Evolutionary conservation across 2,329 filamentous ascomycete genomes (phyloP).

Genomic region (Cercospora zeae-maydis): DNA sequence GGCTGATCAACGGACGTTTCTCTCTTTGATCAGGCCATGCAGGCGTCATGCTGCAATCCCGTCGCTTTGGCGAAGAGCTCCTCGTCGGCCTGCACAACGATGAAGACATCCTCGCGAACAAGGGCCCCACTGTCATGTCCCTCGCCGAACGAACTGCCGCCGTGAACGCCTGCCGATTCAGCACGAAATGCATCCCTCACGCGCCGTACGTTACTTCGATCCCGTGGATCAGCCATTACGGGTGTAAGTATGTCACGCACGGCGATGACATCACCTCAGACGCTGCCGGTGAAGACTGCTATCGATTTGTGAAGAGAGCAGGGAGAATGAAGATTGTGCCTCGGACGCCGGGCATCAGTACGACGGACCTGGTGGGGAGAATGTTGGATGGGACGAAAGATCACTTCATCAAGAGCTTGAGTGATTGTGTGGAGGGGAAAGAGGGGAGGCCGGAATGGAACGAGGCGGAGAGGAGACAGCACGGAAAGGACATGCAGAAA

Average conservation of each 20-base stretch:
- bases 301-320: constrained; percentile 93
- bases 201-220: constrained; percentile 94
- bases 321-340: constrained; percentile 95
- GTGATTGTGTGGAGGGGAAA: constrained; percentile 42
- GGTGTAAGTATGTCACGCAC: constrained; percentile 92
- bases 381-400: constrained; percentile 95
- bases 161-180: constrained; percentile 93
- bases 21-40: constrained; percentile 61
- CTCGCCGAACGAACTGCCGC: constrained; percentile 86
- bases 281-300: constrained; percentile 89
- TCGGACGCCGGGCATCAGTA: constrained; percentile 92
- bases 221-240: constrained; percentile 91
- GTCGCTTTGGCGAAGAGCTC: constrained; percentile 82
- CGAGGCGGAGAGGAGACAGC: constrained; percentile 60
- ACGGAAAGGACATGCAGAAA: constrained; percentile 67
- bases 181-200: constrained; percentile 74
- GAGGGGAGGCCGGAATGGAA: constrained; percentile 70
- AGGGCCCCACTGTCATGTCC: constrained; percentile 96
- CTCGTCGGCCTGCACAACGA: constrained; percentile 94
- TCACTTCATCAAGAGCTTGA: constrained; percentile 76
- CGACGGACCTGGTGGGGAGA: constrained; percentile 93
- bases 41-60: constrained; percentile 92
- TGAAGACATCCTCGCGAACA: constrained; percentile 92
- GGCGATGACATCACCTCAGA: constrained; percentile 97
- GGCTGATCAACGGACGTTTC: constrained; percentile 18